Evolutionary conservation across 345 rosid genomes (phyloP).

Genomic region (Citropsis articulata): DNA sequence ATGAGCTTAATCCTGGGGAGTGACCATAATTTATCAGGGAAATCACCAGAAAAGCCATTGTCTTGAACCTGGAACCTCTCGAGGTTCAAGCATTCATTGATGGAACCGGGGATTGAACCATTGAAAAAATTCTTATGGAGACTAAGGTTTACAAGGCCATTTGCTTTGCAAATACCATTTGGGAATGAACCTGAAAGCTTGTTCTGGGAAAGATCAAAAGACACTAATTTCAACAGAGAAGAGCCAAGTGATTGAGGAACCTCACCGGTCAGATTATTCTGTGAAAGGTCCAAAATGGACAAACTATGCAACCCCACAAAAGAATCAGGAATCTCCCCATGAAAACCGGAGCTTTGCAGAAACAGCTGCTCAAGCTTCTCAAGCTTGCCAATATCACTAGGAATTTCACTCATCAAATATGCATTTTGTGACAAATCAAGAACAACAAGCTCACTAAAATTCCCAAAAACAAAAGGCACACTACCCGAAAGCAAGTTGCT

Average conservation of each 20-base stretch:
- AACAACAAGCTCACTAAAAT: conserved; percentile 62
- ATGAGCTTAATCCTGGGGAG: conserved; percentile 66
- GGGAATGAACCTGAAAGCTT: conserved; percentile 76
- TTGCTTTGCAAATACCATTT: conserved; percentile 57
- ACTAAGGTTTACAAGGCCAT: conserved; percentile 53
- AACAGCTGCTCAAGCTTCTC: conserved; percentile 70
- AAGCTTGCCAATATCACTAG: conserved; percentile 64
- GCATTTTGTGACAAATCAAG: conserved; percentile 84
- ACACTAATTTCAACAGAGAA: conserved; percentile 61
- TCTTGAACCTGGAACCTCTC: conserved; percentile 88
- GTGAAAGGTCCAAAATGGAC: conserved; percentile 60
- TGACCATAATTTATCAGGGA: conserved; percentile 72
- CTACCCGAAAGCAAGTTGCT: conserved; percentile 72
- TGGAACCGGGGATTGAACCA: conserved; percentile 59
- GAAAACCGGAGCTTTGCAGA: conserved; percentile 74
- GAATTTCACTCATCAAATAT: conserved; percentile 63
- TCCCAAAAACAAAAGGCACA: conserved; percentile 64
- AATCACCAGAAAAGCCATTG: conserved; percentile 74
- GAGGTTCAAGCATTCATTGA: conserved; percentile 57
- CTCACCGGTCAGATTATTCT: conserved; percentile 74
- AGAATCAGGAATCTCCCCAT: conserved; percentile 72
- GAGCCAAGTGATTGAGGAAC: conserved; percentile 47
- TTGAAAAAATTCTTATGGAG: conserved; percentile 72
- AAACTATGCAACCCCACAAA: conserved; percentile 57
- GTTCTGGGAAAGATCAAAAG: conserved; percentile 81